These are phyloP conservation scores for Aspergillus candidus DNA, from an alignment of 2,329 filamentous ascomycete species.

Conservation along the genomic window DNA sequence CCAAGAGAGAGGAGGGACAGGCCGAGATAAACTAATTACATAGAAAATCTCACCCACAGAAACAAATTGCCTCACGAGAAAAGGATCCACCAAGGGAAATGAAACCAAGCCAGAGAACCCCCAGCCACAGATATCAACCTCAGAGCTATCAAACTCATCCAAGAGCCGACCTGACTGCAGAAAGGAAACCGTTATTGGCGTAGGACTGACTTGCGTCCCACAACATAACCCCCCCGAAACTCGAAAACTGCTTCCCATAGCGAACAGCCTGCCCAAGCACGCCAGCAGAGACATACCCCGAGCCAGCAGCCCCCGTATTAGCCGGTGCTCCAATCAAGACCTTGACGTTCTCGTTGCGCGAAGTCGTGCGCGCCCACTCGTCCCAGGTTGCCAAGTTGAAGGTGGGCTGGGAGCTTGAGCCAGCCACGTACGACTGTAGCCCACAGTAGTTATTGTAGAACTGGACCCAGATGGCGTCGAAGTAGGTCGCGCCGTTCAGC, in stretches of 20 bases:
- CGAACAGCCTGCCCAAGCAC: conserved; percentile 47
- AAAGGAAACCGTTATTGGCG: conserved; percentile 52
- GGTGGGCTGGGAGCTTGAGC: conserved; percentile 42
- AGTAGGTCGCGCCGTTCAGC: conserved; percentile 48
- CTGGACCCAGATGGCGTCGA: conserved; percentile 59
- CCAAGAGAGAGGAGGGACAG: too few species aligned
- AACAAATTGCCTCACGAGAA: too few species aligned
- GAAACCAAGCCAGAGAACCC: too few species aligned
- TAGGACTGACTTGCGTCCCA: conserved; percentile 62
- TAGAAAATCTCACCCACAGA: too few species aligned
- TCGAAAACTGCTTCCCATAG: conserved; percentile 51
- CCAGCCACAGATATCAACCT: too few species aligned
- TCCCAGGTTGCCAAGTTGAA: conserved; percentile 63
- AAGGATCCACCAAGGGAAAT: too few species aligned
- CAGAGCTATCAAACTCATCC: conserved; percentile 11
- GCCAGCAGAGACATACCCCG: conserved; percentile 48
- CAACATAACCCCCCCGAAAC: conserved; percentile 63
- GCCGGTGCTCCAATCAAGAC: conserved; percentile 58
- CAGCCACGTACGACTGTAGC: conserved; percentile 46
- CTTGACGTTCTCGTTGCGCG: conserved; percentile 55
- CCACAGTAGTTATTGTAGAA: conserved; percentile 68
- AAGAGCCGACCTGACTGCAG: conserved; percentile 34
- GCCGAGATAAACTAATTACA: too few species aligned
- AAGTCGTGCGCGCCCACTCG: conserved; percentile 54
- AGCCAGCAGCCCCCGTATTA: conserved; percentile 47